A percentile compares a stretch with the other conserved stretches of the same genome.
phyloP scores from a whole-genome alignment of 306 rosid species.

The Alnus glutinosa region DNA sequence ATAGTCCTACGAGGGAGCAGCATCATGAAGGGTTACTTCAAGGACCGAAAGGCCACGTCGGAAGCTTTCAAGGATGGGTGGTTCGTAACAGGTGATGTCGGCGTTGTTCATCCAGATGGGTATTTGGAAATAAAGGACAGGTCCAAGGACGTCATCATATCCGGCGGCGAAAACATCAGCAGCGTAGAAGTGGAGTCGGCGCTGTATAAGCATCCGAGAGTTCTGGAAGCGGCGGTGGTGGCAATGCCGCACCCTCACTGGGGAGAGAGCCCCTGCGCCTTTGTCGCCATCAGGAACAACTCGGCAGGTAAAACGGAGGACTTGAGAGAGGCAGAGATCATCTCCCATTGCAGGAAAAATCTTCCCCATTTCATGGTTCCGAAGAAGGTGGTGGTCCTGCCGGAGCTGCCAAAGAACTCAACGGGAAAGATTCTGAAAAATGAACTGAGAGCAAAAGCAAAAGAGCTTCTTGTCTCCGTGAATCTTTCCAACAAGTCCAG shows the following conservation, averaged over 20 bases:
- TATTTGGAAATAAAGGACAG: constrained; percentile 87
- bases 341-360: constrained; percentile 35
- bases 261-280: constrained; percentile 97
- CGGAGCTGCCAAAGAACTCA: constrained; percentile 42
- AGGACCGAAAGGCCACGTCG: constrained; percentile 48
- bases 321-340: constrained; percentile 35
- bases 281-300: constrained; percentile 39
- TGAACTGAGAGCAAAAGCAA: constrained; percentile 34
- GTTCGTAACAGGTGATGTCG: constrained; percentile 87
- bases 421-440: constrained; percentile 45
- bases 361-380: constrained; percentile 50
- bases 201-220: constrained; percentile 62
- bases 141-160: constrained; percentile 84
- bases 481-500: neutral
- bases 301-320: neutral
- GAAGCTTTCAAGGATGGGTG: constrained; percentile 68
- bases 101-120: constrained; percentile 79
- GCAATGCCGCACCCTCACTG: constrained; percentile 88
- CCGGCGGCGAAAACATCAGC: constrained; percentile 91
- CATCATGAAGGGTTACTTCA: constrained; percentile 83
- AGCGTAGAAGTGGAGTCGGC: constrained; percentile 74
- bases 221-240: constrained; percentile 85
- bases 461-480: neutral
- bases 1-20: constrained; percentile 76
- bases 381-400: constrained; percentile 42